These are phyloP conservation scores for Penicillium dipodomyicola DNA, from an alignment of 495 filamentous ascomycete species.

Conservation along the genomic window DNA sequence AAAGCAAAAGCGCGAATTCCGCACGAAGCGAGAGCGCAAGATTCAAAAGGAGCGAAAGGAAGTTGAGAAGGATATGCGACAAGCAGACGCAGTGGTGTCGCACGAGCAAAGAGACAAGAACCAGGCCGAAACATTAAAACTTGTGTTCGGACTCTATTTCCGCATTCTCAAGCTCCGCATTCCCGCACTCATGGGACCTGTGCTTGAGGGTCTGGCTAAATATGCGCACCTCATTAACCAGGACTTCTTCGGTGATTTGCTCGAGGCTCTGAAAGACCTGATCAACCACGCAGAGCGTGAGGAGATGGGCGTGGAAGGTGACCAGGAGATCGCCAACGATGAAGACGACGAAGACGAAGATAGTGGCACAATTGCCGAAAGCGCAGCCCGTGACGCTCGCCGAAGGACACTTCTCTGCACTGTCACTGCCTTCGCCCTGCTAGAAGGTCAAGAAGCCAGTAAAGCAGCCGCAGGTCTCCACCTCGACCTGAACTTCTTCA, in stretches of 20 bases:
- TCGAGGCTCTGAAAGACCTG: constrained; percentile 90
- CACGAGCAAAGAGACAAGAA: constrained; percentile 90
- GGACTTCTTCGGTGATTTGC: constrained; percentile 93
- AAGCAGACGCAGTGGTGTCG: constrained; percentile 84
- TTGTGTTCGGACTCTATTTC: constrained; percentile 94
- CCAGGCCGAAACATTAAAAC: constrained; percentile 90
- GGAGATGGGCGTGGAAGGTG: constrained; percentile 47
- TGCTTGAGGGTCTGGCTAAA: constrained; percentile 84
- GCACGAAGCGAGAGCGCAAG: constrained; percentile 73
- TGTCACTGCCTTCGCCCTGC: constrained; percentile 88
- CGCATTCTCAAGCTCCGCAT: constrained; percentile 79
- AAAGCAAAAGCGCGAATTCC: constrained; percentile 72
- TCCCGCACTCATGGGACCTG: constrained; percentile 84
- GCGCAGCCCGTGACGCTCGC: constrained; percentile 58
- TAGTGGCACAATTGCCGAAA: constrained; percentile 29
- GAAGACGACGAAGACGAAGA: constrained; percentile 45
- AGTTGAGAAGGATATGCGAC: constrained; percentile 88
- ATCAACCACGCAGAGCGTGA: constrained; percentile 64
- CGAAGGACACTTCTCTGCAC: constrained; percentile 92
- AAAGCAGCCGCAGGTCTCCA: constrained; percentile 65
- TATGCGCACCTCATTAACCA: constrained; percentile 97
- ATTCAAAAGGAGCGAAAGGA: constrained; percentile 76
- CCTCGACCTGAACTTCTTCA: constrained; percentile 93
- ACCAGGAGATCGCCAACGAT: constrained; percentile 28
- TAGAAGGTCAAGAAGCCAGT: constrained; percentile 79